Percentiles rank a stretch among this genome's conserved stretches.
Evolutionary conservation across 2,329 filamentous ascomycete species (phyloP).

Genomic region (Pestalotiopsis sp.): DNA sequence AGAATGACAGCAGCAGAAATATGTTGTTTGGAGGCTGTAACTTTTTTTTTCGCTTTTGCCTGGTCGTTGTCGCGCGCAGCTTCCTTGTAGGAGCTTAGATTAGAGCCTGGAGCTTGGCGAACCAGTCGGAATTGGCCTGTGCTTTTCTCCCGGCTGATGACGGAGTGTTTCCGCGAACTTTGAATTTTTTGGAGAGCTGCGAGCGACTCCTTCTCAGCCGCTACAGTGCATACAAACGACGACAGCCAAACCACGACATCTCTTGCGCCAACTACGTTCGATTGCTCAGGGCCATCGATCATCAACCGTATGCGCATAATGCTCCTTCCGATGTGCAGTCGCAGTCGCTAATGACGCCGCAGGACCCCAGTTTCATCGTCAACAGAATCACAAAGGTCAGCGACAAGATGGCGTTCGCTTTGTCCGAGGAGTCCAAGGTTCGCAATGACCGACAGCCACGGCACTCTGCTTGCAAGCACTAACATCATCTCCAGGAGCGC

Average conservation of each 20-base stretch:
- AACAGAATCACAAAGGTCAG: neutral
- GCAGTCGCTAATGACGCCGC: neutral
- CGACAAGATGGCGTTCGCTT: conserved; percentile 56
- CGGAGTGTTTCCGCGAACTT: conserved; percentile 7
- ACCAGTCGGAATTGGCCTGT: neutral
- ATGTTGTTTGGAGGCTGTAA: neutral
- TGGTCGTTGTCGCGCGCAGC: neutral
- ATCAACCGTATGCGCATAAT: neutral
- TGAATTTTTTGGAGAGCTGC: conserved; percentile 11
- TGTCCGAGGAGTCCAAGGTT: conserved; percentile 98
- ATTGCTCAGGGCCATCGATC: neutral
- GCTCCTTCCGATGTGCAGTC: neutral
- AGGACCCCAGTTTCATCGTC: neutral
- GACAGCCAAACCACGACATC: neutral
- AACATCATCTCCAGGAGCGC: conserved; percentile 71
- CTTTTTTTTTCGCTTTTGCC: neutral
- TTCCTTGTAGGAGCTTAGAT: conserved; percentile 1
- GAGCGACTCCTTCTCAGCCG: neutral
- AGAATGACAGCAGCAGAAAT: neutral
- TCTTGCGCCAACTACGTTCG: neutral
- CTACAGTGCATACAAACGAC: neutral
- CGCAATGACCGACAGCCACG: conserved; percentile 17
- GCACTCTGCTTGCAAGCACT: neutral
- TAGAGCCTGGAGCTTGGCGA: neutral
- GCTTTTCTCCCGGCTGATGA: neutral